Base-by-base conservation (phyloP, 768 basidiomycete genomes). In the Suillus fuscotomentosus region DNA sequence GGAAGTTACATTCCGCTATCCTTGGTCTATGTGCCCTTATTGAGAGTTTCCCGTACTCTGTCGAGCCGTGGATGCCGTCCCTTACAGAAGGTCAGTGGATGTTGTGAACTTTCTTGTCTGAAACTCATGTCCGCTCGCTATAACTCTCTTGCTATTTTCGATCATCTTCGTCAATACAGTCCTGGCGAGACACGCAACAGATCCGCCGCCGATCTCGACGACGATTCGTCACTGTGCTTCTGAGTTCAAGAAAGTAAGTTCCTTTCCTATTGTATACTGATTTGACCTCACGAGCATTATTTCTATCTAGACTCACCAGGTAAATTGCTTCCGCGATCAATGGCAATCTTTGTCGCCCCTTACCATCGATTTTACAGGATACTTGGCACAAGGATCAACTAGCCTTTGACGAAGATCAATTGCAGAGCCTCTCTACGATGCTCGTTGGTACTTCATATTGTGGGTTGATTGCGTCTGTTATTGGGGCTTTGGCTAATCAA, bases 21-120 rank as follows among this genome's bases (percentile, higher is more conserved):
- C 82, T 99, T 56, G 97, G 97, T n/a, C 88, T 96, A 51, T 94
- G 93, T 68, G 94, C 97, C 6, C 80, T 99, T 39, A 87, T 99
- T 41, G 93, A 96, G 70, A 96, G 95, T 63, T 97, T 92, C 74
- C 97, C 97, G 0, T 97, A 97, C 77, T 95, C 95, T 2, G 90
- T 98, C 15, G 97, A 97, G 71, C 87, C 88, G 67, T 99, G 95
- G 91, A 89, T 97, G 85, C 91, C 91, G 38, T 80, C 89, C 22
- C 81, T 93, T 60, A 91, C 90, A 42, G 91, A 92, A 81, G 84
- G 91, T 90, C 69, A 47, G 80, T 68, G 61, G 36, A 39, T 60
- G 24, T 39, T 24, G 39, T 27, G 22, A 41, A 24, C 56, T 7
- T 38, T 15, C 7, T 50, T 42, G 36, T 61, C 31, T 45, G 41